Base-by-base conservation (phyloP, 2,329 filamentous ascomycete genomes). In the Aspergillus sp. region DNA sequence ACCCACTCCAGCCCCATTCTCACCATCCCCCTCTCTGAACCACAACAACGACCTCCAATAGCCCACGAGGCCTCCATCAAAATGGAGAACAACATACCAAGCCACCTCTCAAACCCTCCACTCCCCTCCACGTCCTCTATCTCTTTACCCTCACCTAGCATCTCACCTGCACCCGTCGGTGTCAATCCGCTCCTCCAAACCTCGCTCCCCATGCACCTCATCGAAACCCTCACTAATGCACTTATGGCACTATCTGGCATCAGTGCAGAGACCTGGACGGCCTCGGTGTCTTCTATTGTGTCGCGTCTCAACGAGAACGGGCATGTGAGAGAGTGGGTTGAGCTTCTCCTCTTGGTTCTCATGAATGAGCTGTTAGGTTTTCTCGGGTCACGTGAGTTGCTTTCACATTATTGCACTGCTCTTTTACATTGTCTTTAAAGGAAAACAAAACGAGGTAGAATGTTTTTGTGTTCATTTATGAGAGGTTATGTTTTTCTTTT, bases 331-430 rank as follows among this genome's bases (percentile, higher is more conserved):
- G 41, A 53, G 11, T 12, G 47, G 15, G 6, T 41, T 20, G 26
- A 32, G 38, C 30, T 56, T 32, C n/a, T 30, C 38, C 17, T 47
- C 20, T 11, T 52, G 32, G 20, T 48, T 15, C 45, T 50, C 38
- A 42, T 54, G 41, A 50, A 61, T 22, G 41, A 51, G 43, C 13
- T 55, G 24, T 59, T 64, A 63, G 62, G 62, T 60, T 47, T 54
- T 18, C n/a, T 17, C 3, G n/a, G 30, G n/a, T 64, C 62, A 64
- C 62, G 62, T 64, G 62, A 64, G 62, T 48, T 3, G 11, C 12
- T 13, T 17, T 36, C 42, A 47, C 43, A 7, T 11, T 13, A 11
- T 32, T 11, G 4, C 15, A 41, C 30, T 34, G 8, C 30, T n/a
- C 5, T 36, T 36, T 36, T 36, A n/a, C 34, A n/a, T 36, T 36